Conservation (phyloP, 371 early-diverging fungal species). For the Mucor racemosus region DNA sequence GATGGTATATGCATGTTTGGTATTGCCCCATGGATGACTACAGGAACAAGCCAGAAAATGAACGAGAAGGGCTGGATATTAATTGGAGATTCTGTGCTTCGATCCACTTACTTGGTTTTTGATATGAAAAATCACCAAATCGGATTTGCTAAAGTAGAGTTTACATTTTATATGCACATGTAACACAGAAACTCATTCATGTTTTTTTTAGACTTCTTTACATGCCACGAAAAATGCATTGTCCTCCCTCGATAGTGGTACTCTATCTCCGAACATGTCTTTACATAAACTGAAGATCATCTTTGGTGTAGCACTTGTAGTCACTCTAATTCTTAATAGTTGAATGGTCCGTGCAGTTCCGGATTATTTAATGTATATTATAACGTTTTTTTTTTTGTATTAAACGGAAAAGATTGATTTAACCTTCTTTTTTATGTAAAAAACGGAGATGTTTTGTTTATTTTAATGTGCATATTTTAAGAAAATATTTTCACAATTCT, state of each 20-base stretch:
- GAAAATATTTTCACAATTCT: not conserved
- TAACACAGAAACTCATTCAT: not conserved
- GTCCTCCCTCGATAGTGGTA: slow-evolving; percentile 3
- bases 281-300: slow-evolving; percentile 2
- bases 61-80: slow-evolving; percentile 32
- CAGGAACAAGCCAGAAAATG: slow-evolving; percentile 26
- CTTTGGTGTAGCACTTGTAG: slow-evolving; percentile 4
- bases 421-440: not conserved
- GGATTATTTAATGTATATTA: not conserved
- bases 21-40: slow-evolving; percentile 43
- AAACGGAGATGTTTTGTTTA: not conserved
- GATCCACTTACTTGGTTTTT: slow-evolving; percentile 50
- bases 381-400: not conserved
- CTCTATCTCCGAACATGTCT: slow-evolving; percentile 7
- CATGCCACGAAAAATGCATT: slow-evolving; percentile 2
- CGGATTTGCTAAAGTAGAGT: slow-evolving; percentile 42
- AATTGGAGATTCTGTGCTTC: slow-evolving; percentile 51
- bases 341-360: not conserved
- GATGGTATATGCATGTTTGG: slow-evolving; percentile 45
- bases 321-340: not conserved
- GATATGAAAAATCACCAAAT: slow-evolving; percentile 47
- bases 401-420: not conserved
- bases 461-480: not conserved
- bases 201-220: slow-evolving; percentile 5
- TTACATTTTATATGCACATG: not conserved